These are phyloP conservation scores for Hanseniaspora jakobsenii DNA, from an alignment of 805 yeast species.

Conservation along the genomic window DNA sequence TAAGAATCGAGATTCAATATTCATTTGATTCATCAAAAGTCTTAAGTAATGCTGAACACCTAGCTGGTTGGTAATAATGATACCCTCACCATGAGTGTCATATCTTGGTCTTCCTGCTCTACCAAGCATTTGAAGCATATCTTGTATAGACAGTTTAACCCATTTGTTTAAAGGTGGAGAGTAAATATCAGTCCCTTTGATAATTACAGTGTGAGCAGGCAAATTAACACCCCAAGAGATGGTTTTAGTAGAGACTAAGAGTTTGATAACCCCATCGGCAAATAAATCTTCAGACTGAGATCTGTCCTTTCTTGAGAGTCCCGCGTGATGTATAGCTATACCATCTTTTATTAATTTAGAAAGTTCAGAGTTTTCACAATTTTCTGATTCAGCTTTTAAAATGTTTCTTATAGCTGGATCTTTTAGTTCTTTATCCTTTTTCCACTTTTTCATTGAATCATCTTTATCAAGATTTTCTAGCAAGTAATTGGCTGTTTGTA, in stretches of 20 bases:
- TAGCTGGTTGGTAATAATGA: slow-evolving; percentile 75
- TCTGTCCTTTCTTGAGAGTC: slow-evolving; percentile 61
- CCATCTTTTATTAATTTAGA: slow-evolving; percentile 56
- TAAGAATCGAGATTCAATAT: slow-evolving; percentile 81
- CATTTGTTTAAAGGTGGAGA: slow-evolving; percentile 83
- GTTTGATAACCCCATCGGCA: slow-evolving; percentile 76
- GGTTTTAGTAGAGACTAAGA: slow-evolving; percentile 82
- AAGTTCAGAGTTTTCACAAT: slow-evolving; percentile 41
- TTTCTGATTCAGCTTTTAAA: slow-evolving; percentile 49
- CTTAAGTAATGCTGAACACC: slow-evolving; percentile 84
- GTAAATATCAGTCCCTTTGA: slow-evolving; percentile 87
- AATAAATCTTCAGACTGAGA: slow-evolving; percentile 71
- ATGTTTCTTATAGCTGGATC: slow-evolving; percentile 55
- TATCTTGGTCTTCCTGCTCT: slow-evolving; percentile 95
- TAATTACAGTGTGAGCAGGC: slow-evolving; percentile 89
- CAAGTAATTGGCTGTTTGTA: slow-evolving; percentile 66
- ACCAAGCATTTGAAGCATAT: slow-evolving; percentile 92
- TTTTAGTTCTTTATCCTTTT: slow-evolving; percentile 42
- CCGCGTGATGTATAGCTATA: slow-evolving; percentile 88
- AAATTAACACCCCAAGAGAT: slow-evolving; percentile 95
- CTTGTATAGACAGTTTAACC: slow-evolving; percentile 90
- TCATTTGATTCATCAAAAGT: slow-evolving; percentile 77
- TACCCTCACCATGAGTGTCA: slow-evolving; percentile 87
- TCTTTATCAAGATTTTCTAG: slow-evolving; percentile 49
- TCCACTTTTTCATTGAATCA: slow-evolving; percentile 35